Evolutionary conservation across 805 yeast species (phyloP).

Genomic region (Ogataea allantospora): DNA sequence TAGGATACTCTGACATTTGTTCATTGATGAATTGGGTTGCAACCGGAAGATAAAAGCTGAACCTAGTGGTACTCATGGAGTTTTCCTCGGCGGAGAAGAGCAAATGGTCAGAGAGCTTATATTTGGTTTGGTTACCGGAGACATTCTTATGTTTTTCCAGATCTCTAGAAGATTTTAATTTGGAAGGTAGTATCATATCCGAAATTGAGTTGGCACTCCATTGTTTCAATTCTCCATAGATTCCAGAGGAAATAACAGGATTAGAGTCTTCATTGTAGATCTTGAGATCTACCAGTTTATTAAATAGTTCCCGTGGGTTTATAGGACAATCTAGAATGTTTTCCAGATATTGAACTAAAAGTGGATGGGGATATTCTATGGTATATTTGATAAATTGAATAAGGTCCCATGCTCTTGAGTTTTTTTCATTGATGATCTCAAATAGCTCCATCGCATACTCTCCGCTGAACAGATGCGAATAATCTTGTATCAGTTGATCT

Average conservation of each 20-base stretch:
- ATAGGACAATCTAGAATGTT: constrained; percentile 15
- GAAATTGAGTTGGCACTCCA: constrained; percentile 2
- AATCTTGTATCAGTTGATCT: constrained; percentile 13
- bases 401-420: constrained; percentile 20
- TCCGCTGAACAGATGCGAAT: constrained; percentile 17
- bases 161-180: not conserved
- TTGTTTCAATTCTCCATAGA: constrained; percentile 12
- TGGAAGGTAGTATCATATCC: constrained; percentile 2
- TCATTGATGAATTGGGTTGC: constrained; percentile 19
- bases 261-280: constrained; percentile 23
- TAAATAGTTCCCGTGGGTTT: constrained; percentile 16
- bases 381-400: constrained; percentile 30
- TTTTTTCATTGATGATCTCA: constrained; percentile 14
- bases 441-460: constrained; percentile 17
- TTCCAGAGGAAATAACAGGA: constrained; percentile 27
- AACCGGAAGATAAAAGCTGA: constrained; percentile 28
- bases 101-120: constrained; percentile 18
- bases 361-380: constrained; percentile 33
- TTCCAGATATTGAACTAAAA: constrained; percentile 17
- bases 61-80: constrained; percentile 15
- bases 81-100: constrained; percentile 25
- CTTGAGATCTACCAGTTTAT: constrained; percentile 15
- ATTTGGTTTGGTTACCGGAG: constrained; percentile 10
- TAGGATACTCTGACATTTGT: constrained; percentile 18
- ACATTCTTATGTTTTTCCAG: constrained; percentile 7